phyloP scores from a whole-genome alignment of 108 stramenopile species.

The Nitzschia sp. region DNA sequence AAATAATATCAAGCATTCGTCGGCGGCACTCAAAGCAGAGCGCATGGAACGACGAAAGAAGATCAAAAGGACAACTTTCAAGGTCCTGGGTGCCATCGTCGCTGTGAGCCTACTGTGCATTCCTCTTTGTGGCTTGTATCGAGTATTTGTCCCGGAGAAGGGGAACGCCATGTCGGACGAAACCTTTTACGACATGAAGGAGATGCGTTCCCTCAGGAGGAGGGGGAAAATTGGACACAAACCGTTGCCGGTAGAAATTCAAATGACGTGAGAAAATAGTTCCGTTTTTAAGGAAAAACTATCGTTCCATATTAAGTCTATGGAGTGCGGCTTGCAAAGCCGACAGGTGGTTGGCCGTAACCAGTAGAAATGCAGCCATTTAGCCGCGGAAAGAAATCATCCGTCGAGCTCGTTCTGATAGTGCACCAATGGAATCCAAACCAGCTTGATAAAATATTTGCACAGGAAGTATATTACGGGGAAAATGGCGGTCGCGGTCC shows the following conservation, averaged over 20 bases:
- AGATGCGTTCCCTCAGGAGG: constrained; percentile 20
- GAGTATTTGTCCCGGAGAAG: constrained; percentile 11
- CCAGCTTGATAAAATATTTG: constrained; percentile 2
- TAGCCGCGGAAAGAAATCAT: too few species aligned
- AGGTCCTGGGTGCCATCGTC: constrained; percentile 6
- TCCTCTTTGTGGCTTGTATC: constrained; percentile 20
- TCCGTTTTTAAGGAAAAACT: too few species aligned
- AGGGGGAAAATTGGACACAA: not conserved
- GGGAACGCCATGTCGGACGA: constrained; percentile 11
- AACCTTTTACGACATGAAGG: constrained; percentile 32
- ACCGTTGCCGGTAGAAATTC: constrained; percentile 11
- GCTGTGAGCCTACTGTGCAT: constrained; percentile 6
- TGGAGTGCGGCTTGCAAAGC: too few species aligned
- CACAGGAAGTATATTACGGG: constrained; percentile 41
- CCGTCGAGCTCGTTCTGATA: constrained; percentile 15
- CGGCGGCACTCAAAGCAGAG: not conserved
- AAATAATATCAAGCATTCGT: not conserved
- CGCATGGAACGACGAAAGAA: constrained; percentile 5
- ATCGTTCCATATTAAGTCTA: too few species aligned
- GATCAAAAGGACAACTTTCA: constrained; percentile 14
- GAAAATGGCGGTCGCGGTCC: constrained; percentile 38
- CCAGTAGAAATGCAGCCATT: too few species aligned
- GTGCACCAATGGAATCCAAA: constrained; percentile 21
- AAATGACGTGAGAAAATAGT: constrained; percentile 18
- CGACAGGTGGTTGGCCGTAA: too few species aligned